phyloP scores from a whole-genome alignment of 2,329 filamentous ascomycete species.

The Fusarium sororula region DNA sequence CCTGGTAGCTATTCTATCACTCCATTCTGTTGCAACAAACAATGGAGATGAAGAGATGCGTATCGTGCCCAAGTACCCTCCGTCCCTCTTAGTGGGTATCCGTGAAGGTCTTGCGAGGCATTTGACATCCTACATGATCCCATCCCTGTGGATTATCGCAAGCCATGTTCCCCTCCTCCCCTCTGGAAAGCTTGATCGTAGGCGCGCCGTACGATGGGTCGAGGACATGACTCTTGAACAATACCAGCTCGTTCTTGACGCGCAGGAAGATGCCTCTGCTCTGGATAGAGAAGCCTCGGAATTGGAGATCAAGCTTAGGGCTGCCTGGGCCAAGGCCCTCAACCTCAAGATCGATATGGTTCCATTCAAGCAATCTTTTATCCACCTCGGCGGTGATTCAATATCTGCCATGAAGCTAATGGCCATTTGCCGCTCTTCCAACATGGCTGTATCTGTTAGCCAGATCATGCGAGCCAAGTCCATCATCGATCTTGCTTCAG shows the following conservation, averaged over 20 bases:
- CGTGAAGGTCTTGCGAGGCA: conserved; percentile 1
- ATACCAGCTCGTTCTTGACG: conserved; percentile 1
- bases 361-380: conserved; percentile 27
- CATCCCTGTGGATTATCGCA: conserved; percentile 23
- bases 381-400: conserved; percentile 33
- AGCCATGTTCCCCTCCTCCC: conserved; percentile 16
- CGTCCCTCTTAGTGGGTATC: conserved; percentile 1
- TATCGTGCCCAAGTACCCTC: background rate
- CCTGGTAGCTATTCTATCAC: conserved; percentile 16
- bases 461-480: conserved; percentile 37
- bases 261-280: conserved; percentile 7
- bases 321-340: conserved; percentile 21
- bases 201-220: background rate
- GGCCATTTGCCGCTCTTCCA: conserved; percentile 22
- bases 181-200: conserved; percentile 29
- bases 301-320: conserved; percentile 11
- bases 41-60: background rate
- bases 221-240: conserved; percentile 11
- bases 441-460: conserved; percentile 22
- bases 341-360: conserved; percentile 2
- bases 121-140: conserved; percentile 31
- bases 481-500: conserved; percentile 30
- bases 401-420: conserved; percentile 38
- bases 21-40: too few species aligned
- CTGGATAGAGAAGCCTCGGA: conserved; percentile 16